phyloP scores from a whole-genome alignment of 768 basidiomycete species.

The Asterophora parasitica region DNA sequence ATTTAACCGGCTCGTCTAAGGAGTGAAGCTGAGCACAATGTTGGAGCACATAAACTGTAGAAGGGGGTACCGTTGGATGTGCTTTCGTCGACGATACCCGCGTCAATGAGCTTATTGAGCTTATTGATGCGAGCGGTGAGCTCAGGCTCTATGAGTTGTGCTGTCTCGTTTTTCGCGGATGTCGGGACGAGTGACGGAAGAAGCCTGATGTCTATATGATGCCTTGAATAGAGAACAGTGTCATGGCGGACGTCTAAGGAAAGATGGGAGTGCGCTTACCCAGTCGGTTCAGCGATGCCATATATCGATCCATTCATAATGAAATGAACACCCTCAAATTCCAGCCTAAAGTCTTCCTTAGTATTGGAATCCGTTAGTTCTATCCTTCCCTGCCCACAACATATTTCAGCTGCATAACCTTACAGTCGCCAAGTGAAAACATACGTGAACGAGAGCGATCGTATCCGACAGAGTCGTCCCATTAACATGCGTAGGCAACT shows the following conservation, averaged over 20 bases:
- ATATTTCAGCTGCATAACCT: not conserved
- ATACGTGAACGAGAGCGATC: conserved; percentile 62
- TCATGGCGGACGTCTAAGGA: not conserved
- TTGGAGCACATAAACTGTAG: not conserved
- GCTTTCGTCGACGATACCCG: conserved; percentile 60
- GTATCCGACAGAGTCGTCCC: conserved; percentile 32
- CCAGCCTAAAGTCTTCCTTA: conserved; percentile 56
- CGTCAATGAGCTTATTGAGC: conserved; percentile 58
- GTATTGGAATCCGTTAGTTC: conserved; percentile 55
- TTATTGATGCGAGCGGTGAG: conserved; percentile 53
- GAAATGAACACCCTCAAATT: conserved; percentile 78
- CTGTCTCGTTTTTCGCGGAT: conserved; percentile 50
- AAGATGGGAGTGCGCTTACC: conserved; percentile 35
- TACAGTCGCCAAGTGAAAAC: conserved; percentile 20
- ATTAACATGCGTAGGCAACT: conserved; percentile 35
- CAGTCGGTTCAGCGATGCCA: conserved; percentile 60
- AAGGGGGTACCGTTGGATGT: conserved; percentile 24
- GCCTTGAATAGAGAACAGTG: conserved; percentile 28
- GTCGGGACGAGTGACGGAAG: conserved; percentile 65
- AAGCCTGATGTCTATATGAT: conserved; percentile 57
- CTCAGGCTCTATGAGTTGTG: conserved; percentile 54
- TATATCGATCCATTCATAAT: conserved; percentile 70
- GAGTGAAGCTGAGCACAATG: not conserved
- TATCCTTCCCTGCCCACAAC: conserved; percentile 53
- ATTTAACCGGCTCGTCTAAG: conserved; percentile 44